phyloP scores from a whole-genome alignment of 2,329 filamentous ascomycete species.

The Fusarium veterinarium region DNA sequence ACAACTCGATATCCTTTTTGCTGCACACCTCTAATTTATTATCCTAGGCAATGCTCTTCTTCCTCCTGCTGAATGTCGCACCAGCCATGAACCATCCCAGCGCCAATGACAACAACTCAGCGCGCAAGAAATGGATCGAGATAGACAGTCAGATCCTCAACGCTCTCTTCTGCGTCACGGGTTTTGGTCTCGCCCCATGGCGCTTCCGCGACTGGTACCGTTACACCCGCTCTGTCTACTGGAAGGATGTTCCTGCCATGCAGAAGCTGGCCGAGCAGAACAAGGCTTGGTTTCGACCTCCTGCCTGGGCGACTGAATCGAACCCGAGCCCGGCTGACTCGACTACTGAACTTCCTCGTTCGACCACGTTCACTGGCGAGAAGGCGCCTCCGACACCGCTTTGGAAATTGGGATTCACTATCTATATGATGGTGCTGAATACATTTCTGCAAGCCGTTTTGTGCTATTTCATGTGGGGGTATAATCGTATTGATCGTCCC shows the following conservation, averaged over 20 bases:
- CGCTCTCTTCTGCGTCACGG: conserved; percentile 86
- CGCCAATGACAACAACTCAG: conserved; percentile 74
- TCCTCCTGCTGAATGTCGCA: background rate
- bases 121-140: conserved; percentile 84
- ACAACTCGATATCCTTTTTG: background rate
- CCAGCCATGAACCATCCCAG: conserved; percentile 5
- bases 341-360: background rate
- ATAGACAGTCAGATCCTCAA: conserved; percentile 83
- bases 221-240: background rate
- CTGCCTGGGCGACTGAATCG: background rate
- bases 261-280: conserved; percentile 1
- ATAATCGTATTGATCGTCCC: background rate
- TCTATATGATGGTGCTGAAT: conserved; percentile 3
- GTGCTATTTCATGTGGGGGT: conserved; percentile 1
- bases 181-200: conserved; percentile 86
- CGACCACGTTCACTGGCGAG: background rate
- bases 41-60: conserved; percentile 1
- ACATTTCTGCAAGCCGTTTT: background rate
- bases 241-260: background rate
- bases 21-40: background rate
- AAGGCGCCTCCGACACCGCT: background rate
- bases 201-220: conserved; percentile 69
- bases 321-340: background rate
- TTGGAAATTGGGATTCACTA: background rate
- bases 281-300: conserved; percentile 3